Evolutionary conservation across 2,329 filamentous ascomycete genomes (phyloP), one percentile per base, ranked within the genome.

Genomic region (Calonectria fujianensis): DNA sequence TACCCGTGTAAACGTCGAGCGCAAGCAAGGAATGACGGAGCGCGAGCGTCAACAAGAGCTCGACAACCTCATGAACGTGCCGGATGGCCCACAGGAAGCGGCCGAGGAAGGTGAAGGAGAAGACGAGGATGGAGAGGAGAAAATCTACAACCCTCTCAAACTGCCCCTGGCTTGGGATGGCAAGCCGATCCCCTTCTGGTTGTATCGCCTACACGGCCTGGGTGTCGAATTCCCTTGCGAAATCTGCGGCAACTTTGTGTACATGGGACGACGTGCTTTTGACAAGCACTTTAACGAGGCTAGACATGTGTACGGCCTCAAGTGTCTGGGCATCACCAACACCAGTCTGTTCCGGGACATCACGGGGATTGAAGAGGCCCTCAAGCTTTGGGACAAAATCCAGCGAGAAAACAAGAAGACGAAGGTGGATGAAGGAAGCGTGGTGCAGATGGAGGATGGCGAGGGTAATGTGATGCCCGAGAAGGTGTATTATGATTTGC

Each of bases 401-500:
- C 94, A 97, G 84, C 89, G 92, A 72, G 96, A 98, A 79, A 94
- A 94, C 85, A 95, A 94, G 89, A 93, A 92, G 84, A 92, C 92
- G 77, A 94, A 93, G 83, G 89, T 93, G 0, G 92, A 93, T 76
- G 94, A 94, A 57, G 95, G 96, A 50, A 95, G 94, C 74, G 91
- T 99, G 13, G 95, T 98, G 65, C 96, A 99, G 88, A 99, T 99
- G 97, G 97, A 99, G 88, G 97, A 99, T 85, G 94, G 92, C 0
- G 95, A 98, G 83, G 97, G 97, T 61, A 98, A 99, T 82, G 97
- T 99, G 72, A 99, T 99, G 97, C 97, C 97, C 0, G 96, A 98
- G 87, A 98, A 98, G 89, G 96, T 99, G 70, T 99, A 98, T 85
- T 93, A 96, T 78, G 97, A 99, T 89, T 86, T 98, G 85, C 94